These are phyloP conservation scores for Hypoxylon fuscum DNA, from an alignment of 495 filamentous ascomycete genomes.

Conservation along the genomic window DNA sequence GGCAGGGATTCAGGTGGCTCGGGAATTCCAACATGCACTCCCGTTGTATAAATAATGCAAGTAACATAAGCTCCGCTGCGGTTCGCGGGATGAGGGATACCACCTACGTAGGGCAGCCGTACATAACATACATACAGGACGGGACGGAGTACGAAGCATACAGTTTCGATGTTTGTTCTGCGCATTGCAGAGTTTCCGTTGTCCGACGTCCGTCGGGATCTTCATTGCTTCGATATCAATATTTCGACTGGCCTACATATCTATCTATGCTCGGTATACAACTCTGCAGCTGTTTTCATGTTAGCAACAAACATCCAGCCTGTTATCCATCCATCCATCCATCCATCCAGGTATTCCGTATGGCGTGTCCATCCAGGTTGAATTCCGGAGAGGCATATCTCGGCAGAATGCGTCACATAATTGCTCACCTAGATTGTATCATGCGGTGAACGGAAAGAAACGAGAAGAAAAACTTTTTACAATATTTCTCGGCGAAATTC, in stretches of 20 bases:
- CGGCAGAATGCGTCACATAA: conserved; percentile 25
- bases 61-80: conserved; percentile 41
- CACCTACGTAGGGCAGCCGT: conserved; percentile 32
- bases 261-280: neutral
- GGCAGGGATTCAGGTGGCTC: conserved; percentile 35
- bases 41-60: conserved; percentile 37
- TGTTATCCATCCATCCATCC: neutral
- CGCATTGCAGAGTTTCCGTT: conserved; percentile 15
- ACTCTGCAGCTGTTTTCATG: neutral
- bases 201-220: neutral
- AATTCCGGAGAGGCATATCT: conserved; percentile 8
- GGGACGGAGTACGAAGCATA: conserved; percentile 1
- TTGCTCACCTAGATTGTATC: conserved; percentile 24
- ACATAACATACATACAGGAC: conserved; percentile 9
- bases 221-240: neutral
- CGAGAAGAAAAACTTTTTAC: conserved; percentile 11
- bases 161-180: conserved; percentile 7
- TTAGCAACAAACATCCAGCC: conserved; percentile 4
- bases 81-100: conserved; percentile 37
- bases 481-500: conserved; percentile 29
- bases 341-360: conserved; percentile 29
- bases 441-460: conserved; percentile 29
- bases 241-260: neutral
- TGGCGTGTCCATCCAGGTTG: conserved; percentile 13
- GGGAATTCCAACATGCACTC: conserved; percentile 36